Evolutionary conservation across 768 basidiomycete genomes (phyloP).

Genomic region (Mycena chlorophos): DNA sequence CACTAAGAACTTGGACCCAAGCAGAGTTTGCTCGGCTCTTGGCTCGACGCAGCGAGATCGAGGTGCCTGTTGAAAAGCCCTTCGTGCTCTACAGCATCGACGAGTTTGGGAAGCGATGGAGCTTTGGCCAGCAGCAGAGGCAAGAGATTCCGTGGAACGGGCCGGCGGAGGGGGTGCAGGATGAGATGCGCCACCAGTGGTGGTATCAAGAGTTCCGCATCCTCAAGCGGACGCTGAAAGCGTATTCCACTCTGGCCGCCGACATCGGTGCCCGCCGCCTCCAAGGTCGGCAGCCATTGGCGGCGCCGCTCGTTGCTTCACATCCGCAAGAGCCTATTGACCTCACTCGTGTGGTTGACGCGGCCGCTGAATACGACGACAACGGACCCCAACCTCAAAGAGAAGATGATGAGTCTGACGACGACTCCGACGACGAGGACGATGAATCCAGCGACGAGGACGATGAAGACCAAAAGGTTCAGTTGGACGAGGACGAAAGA

Average conservation of each 20-base stretch:
- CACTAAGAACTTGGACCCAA: slow-evolving; percentile 28
- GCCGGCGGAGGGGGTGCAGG: not conserved
- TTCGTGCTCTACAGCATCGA: slow-evolving; percentile 30
- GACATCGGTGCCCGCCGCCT: not conserved
- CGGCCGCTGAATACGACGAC: not conserved
- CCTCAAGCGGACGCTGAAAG: not conserved
- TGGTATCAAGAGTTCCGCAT: not conserved
- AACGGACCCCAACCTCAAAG: too few species aligned
- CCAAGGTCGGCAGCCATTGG: not conserved
- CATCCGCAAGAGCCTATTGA: not conserved
- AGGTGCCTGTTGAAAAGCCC: slow-evolving; percentile 2
- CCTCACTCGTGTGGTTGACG: not conserved
- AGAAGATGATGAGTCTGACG: not conserved
- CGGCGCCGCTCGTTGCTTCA: not conserved
- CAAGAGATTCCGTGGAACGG: not conserved
- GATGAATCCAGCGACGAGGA: not conserved
- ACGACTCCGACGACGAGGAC: not conserved
- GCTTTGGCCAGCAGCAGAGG: not conserved
- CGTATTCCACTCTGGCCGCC: not conserved
- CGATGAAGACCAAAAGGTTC: not conserved
- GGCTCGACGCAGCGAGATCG: slow-evolving; percentile 19
- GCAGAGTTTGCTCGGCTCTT: slow-evolving; percentile 19
- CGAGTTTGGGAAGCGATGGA: slow-evolving; percentile 17
- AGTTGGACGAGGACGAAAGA: not conserved
- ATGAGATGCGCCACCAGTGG: not conserved